These are phyloP conservation scores for Phaseolus lunatus DNA, from an alignment of 306 rosid species.

Conservation along the genomic window DNA sequence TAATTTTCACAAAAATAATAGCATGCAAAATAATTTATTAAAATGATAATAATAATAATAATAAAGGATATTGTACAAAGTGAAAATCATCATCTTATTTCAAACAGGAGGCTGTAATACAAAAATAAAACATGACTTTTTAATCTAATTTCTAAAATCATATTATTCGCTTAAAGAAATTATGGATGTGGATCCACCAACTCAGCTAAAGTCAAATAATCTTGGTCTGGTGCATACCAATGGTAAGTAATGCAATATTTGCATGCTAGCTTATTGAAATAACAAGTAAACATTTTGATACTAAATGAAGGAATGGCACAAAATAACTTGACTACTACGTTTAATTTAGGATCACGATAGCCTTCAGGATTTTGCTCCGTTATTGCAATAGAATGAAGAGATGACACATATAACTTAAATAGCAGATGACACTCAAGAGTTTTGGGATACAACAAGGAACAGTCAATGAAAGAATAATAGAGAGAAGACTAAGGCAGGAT, in stretches of 20 bases:
- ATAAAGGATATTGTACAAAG: constrained; percentile 8
- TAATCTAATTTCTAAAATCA: constrained; percentile 3
- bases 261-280: background rate
- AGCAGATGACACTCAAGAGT: background rate
- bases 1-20: constrained; percentile 29
- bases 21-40: constrained; percentile 16
- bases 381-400: background rate
- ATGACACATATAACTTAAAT: background rate
- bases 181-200: background rate
- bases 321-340: constrained; percentile 11
- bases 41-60: too few species aligned
- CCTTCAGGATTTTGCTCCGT: background rate
- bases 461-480: background rate
- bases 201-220: constrained; percentile 20
- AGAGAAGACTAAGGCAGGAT: background rate
- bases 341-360: background rate
- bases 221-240: background rate
- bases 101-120: constrained; percentile 31
- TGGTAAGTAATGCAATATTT: constrained; percentile 11
- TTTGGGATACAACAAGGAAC: constrained; percentile 10
- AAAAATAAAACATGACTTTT: background rate
- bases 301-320: background rate
- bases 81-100: constrained; percentile 18
- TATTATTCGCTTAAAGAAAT: constrained; percentile 12
- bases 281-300: background rate